Percentiles rank a stretch among this genome's conserved stretches.
phyloP scores from a whole-genome alignment of 2,329 filamentous ascomycete genomes.

The Colletotrichum noveboracense region DNA sequence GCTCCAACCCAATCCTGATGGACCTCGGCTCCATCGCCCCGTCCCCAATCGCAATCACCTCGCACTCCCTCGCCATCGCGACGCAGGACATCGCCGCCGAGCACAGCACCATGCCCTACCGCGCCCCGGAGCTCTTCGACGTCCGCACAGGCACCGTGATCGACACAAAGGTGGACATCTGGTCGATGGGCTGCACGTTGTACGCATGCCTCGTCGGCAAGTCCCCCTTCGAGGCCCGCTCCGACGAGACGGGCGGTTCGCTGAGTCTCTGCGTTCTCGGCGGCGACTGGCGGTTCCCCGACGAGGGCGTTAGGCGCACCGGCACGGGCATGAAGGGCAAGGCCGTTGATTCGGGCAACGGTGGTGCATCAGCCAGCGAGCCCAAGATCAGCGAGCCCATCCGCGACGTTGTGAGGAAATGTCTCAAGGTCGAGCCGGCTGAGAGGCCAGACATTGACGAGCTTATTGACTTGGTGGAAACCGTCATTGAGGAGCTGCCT shows the following conservation, averaged over 20 bases:
- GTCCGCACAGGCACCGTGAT: constrained; percentile 92
- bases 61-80: constrained; percentile 85
- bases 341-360: constrained; percentile 26
- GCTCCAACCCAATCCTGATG: constrained; percentile 91
- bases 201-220: constrained; percentile 97
- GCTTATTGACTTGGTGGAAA: constrained; percentile 79
- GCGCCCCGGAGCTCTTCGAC: constrained; percentile 96
- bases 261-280: constrained; percentile 91
- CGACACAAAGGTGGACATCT: constrained; percentile 97
- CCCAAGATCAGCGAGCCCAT: constrained; percentile 78
- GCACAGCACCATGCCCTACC: constrained; percentile 98
- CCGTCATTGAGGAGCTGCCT: constrained; percentile 70
- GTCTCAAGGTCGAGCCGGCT: constrained; percentile 83
- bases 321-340: constrained; percentile 37
- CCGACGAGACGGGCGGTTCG: constrained; percentile 93
- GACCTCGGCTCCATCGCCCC: constrained; percentile 91
- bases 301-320: constrained; percentile 68
- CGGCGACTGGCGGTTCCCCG: constrained; percentile 96
- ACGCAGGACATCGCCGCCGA: constrained; percentile 95
- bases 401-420: constrained; percentile 85
- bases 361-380: constrained; percentile 38
- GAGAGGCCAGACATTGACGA: constrained; percentile 89
- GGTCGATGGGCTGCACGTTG: constrained; percentile 96
- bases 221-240: constrained; percentile 93
- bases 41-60: constrained; percentile 87